Conservation (phyloP, 2,329 filamentous ascomycete species). For the Fusarium stilboides region DNA sequence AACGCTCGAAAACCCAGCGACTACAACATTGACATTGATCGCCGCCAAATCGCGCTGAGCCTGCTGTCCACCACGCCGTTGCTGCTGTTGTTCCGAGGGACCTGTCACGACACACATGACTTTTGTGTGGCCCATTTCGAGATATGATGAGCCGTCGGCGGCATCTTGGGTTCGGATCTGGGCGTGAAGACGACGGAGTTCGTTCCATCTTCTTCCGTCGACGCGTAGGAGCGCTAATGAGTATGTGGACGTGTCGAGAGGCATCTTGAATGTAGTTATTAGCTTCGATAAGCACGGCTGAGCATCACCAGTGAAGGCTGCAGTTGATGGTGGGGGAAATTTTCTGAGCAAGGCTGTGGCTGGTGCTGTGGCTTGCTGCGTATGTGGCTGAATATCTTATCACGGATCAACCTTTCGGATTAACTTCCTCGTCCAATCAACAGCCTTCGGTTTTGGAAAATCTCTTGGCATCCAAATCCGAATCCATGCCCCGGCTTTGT, state of each 20-base stretch:
- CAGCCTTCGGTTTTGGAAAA: constrained; percentile 45
- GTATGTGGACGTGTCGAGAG: constrained; percentile 95
- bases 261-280: constrained; percentile 70
- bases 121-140: constrained; percentile 98
- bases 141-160: constrained; percentile 92
- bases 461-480: constrained; percentile 27
- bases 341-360: constrained; percentile 42
- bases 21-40: constrained; percentile 84
- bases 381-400: background rate
- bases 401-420: constrained; percentile 43
- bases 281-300: constrained; percentile 14
- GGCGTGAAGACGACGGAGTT: constrained; percentile 88
- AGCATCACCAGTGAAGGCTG: constrained; percentile 22
- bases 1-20: constrained; percentile 90
- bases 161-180: constrained; percentile 94
- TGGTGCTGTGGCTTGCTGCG: constrained; percentile 39
- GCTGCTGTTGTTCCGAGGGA: constrained; percentile 75
- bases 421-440: constrained; percentile 20
- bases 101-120: constrained; percentile 94
- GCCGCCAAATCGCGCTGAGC: constrained; percentile 65
- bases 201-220: constrained; percentile 95
- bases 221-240: constrained; percentile 86
- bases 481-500: constrained; percentile 27
- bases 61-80: constrained; percentile 59
- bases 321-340: constrained; percentile 48